Evolutionary conservation across 2,329 filamentous ascomycete genomes (phyloP).

Genomic region (Teratosphaeria nubilosa): DNA sequence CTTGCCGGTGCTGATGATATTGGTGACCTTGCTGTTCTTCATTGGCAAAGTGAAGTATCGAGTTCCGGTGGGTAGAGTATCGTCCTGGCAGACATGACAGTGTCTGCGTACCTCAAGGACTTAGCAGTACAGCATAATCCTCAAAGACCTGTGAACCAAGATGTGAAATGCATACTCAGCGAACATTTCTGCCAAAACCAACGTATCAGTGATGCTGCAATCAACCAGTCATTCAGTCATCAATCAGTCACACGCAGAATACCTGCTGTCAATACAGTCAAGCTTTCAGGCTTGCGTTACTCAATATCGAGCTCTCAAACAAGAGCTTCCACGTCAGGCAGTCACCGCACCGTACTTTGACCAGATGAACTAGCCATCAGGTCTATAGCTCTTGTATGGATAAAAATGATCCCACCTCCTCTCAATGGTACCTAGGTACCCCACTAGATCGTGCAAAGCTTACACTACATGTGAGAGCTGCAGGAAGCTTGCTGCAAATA

Average conservation of each 20-base stretch:
- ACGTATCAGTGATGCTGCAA: neutral
- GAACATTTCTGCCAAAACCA: too few relatives aligned
- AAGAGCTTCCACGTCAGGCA: too few relatives aligned
- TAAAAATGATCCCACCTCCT: neutral
- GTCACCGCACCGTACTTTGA: too few relatives aligned
- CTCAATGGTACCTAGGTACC: too few relatives aligned
- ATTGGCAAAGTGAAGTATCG: neutral
- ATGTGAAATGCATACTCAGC: too few relatives aligned
- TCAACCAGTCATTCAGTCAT: neutral
- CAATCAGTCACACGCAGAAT: neutral
- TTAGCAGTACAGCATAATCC: neutral
- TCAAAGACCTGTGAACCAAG: too few relatives aligned
- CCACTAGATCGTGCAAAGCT: neutral
- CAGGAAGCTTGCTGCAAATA: neutral
- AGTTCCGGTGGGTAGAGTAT: neutral
- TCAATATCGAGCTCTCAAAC: too few relatives aligned
- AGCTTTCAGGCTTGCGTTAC: too few relatives aligned
- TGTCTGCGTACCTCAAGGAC: neutral
- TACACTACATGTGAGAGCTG: neutral
- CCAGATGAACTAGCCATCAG: too few relatives aligned
- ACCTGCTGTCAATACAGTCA: too few relatives aligned
- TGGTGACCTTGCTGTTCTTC: constrained; percentile 7
- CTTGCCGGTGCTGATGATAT: constrained; percentile 21
- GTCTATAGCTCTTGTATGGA: too few relatives aligned
- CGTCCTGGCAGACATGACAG: neutral